Base-by-base conservation (phyloP, 1,139 yeast genomes). In the Blastobotrys ciferrii region DNA sequence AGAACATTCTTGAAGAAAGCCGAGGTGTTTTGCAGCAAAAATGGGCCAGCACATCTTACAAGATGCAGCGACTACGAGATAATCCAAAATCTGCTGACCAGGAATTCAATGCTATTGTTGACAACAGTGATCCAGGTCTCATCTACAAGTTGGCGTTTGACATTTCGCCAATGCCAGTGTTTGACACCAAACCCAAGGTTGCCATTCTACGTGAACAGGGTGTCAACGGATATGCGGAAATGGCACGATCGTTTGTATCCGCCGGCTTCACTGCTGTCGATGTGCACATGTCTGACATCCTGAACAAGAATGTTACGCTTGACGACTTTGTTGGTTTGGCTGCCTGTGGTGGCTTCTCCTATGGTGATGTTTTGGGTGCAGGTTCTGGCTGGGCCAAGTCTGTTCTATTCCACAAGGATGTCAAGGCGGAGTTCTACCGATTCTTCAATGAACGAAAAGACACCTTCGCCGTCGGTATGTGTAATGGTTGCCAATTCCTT, bases 321-420 rank as follows among this genome's bases (percentile, higher is more conserved):
- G 82, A 80, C 60, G 84, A 81, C 44, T 94, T 92, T 69, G 88
- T 84, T 44, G 99, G 99, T 54, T 63, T 94, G 51, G 98, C 98
- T 48, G 98, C 98, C 3, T 94, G 98, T 72, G 99, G 99, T 71
- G 99, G 99, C 25, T 94, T 94, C 76, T 89, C 98, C 1, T 94
- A 91, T 65, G 99, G 99, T 76, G 99, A 94, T 70, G 99, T 94
- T 43, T 75, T 94, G 53, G 98, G 99, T 58, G 98, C 98, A 28
- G 99, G 97, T 66, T 88, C 94, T 46, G 99, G 99, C 52, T 94
- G 98, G 98, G 98, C 99, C 53, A 91, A 89, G 66, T 87, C 96
- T 15, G 96, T 92, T n/a, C 72, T 94, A 58, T 89, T 83, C 77
- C 85, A 92, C 64, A 87, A 82, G 32, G 75, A 73, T 48, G 85